Evolutionary conservation across 2,329 filamentous ascomycete genomes (phyloP), one percentile per base, ranked within the genome.

Genomic region (Alternaria sp.): DNA sequence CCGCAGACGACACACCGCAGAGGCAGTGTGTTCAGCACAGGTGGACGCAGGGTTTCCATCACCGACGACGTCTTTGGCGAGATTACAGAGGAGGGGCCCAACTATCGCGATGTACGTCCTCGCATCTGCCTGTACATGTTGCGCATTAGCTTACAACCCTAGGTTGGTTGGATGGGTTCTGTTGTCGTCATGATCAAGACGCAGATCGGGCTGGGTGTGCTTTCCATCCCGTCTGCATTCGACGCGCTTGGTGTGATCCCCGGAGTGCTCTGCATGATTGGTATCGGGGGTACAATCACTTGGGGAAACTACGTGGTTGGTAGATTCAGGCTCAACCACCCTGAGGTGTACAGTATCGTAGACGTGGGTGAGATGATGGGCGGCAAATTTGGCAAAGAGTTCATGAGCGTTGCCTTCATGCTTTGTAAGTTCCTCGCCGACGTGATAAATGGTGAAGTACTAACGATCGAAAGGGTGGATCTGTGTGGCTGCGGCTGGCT

Each of bases 171-270:
- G 34, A 38, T 38, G 34, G 34, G 34, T n/a, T n/a, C 34, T n/a
- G 34, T 38, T 18, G 34, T 38, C 16, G 34, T 38, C 34, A 38
- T 38, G 34, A 38, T 38, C 34, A 38, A 38, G 34, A 38, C 34
- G 7, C 34, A 38, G 16, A 38, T 38, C 8, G 34, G 34, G 14
- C 16, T 73, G 32, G 76, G 76, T 54, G 81, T 85, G 34, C 76
- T 85, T 16, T 81, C 82, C 1, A 82, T 85, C 16, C 83, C 82
- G 0, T 63, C 71, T 7, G 77, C 77, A 3, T 83, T 84, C 51
- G 73, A 85, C 57, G 71, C 73, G 0, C 73, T 85, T 2, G 83
- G 83, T 6, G 70, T 85, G 11, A 71, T 84, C 10, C 83, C 83
- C 0, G 83, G 83, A 14, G 65, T 84, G n/a, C 78, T 85, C 34